phyloP scores from a whole-genome alignment of 768 basidiomycete species.

The Lactarius trivialis region DNA sequence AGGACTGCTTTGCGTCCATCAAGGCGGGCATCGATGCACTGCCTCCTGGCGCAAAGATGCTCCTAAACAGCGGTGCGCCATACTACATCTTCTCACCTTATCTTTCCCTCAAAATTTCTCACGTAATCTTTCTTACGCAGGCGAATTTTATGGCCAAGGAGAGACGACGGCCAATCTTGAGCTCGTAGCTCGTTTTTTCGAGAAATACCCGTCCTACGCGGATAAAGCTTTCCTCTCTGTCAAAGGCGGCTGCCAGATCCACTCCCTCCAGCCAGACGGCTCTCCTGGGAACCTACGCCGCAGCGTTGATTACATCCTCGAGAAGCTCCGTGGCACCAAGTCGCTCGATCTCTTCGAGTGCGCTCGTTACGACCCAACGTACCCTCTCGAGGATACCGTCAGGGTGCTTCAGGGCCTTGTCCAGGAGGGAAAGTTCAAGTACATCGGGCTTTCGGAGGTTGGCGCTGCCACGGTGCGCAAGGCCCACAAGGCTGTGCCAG shows the following conservation, averaged over 20 bases:
- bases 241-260: slow-evolving; percentile 32
- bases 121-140: slow-evolving; percentile 24
- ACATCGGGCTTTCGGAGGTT: slow-evolving; percentile 56
- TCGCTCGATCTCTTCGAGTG: slow-evolving; percentile 55
- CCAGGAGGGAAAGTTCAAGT: slow-evolving; percentile 50
- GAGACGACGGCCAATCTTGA: slow-evolving; percentile 39
- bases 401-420: slow-evolving; percentile 39
- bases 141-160: slow-evolving; percentile 52
- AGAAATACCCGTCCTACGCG: slow-evolving; percentile 38
- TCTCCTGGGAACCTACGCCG: slow-evolving; percentile 40
- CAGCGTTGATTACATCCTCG: slow-evolving; percentile 43
- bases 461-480: slow-evolving; percentile 39
- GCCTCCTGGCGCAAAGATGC: slow-evolving; percentile 40
- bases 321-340: slow-evolving; percentile 44
- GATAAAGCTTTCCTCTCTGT: slow-evolving; percentile 44
- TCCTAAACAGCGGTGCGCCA: slow-evolving; percentile 45
- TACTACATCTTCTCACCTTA: neutral
- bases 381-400: slow-evolving; percentile 42
- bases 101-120: neutral
- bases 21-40: slow-evolving; percentile 42
- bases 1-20: slow-evolving; percentile 56
- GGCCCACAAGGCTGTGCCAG: slow-evolving; percentile 44
- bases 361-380: slow-evolving; percentile 40
- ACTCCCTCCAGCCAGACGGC: slow-evolving; percentile 21
- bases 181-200: slow-evolving; percentile 45